Evolutionary conservation across 2,329 filamentous ascomycete species (phyloP), one percentile per base, ranked within the genome.

Genomic region (Pseudocercospora eumusae): DNA sequence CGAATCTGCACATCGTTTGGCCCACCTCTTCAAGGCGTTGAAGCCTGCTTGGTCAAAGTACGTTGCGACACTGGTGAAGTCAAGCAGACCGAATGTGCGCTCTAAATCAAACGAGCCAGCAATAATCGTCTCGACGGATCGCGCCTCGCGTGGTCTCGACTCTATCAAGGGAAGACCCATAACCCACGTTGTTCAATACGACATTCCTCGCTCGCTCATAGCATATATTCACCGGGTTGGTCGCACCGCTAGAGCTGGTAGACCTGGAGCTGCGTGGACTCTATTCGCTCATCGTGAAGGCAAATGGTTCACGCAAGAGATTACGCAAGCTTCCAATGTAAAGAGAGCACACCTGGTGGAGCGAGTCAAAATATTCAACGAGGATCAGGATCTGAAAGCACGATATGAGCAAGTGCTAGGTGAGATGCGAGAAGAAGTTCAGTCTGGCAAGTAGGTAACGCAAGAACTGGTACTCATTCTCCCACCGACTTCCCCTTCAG

Each of bases 181-280:
- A 52, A 87, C 88, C 36, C 90, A 96, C 72, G 92, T 98, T 52
- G 81, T 98, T 76, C 97, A 96, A 78, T 98, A 98, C 80, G 93
- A 97, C 74, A 83, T 97, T 56, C 93, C 93, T 0, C 84, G 86
- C 4, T 93, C 88, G 71, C 80, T 92, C 33, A 89, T 89, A 5
- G 89, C 87, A 23, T 98, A 98, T 70, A 87, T 98, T 4, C 95
- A 98, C 75, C 88, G 95, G 44, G 92, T 97, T 1, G 93, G 95
- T 40, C 87, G 95, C 60, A 97, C 93, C 0, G 93, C 93, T 0
- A 84, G 93, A 74, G 95, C 91, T 0, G 92, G 90, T 1, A 86
- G 86, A 59, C 68, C 78, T 0, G 93, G 93, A 1, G 83, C 86
- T 53, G 92, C 93, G 0, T 96, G 92, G 91, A 96, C 92, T 0